Conservation (phyloP, 306 rosid species). For the Acacia confusa region DNA sequence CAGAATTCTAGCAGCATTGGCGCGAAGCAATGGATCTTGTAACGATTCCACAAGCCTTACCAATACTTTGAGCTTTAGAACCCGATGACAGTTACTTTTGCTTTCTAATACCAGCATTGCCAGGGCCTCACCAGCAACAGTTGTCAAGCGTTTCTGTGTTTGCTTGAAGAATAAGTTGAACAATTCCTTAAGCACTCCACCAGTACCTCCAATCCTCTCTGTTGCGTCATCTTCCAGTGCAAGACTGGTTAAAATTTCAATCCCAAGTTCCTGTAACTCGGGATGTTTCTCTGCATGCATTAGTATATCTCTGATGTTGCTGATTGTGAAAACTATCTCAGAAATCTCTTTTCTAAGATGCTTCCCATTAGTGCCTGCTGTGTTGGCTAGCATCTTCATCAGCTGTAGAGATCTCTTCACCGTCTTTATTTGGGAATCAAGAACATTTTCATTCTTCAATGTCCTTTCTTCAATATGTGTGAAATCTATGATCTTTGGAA, state of each 20-base stretch:
- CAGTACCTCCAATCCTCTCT: constrained; percentile 85
- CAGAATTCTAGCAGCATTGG: constrained; percentile 75
- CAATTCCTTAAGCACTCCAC: constrained; percentile 78
- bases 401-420: constrained; percentile 81
- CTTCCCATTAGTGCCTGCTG: constrained; percentile 77
- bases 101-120: constrained; percentile 89
- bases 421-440: constrained; percentile 55
- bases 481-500: constrained; percentile 82
- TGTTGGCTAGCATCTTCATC: constrained; percentile 81
- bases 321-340: constrained; percentile 78
- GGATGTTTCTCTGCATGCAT: constrained; percentile 72
- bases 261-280: constrained; percentile 67
- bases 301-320: constrained; percentile 79
- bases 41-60: constrained; percentile 59
- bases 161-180: constrained; percentile 64
- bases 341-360: constrained; percentile 76
- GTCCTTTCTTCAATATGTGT: constrained; percentile 68
- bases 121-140: constrained; percentile 88
- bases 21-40: constrained; percentile 57
- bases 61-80: constrained; percentile 54
- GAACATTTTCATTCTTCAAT: constrained; percentile 53
- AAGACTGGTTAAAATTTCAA: constrained; percentile 77
- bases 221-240: constrained; percentile 84
- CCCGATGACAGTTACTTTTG: constrained; percentile 62
- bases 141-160: constrained; percentile 44